Base-by-base conservation (phyloP, 2,329 filamentous ascomycete genomes). In the Ophiostoma populinum region DNA sequence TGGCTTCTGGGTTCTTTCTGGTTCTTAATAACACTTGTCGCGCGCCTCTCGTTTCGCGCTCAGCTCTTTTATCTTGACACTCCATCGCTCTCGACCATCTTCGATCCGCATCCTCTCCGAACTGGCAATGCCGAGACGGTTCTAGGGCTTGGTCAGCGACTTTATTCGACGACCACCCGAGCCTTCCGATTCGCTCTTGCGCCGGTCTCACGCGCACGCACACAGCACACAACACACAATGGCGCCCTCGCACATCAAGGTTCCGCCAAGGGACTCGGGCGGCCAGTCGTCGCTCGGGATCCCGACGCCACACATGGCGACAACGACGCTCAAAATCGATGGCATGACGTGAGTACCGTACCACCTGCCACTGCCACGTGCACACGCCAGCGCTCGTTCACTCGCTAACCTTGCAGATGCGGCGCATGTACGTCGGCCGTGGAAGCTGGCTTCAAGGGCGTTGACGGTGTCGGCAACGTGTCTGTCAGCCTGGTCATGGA, bases 361-460 rank as follows among this genome's bases (percentile, higher is more conserved):
- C n/a, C n/a, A n/a, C n/a, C 18, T 19, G 9, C 25, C 15, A 19
- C 17, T 34, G 22, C 37, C 26, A 19, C 33, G 19, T 38, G 25
- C 7, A 11, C 37, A 7, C 35, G 31, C 25, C 13, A 24, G n/a
- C 25, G 41, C 53, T 60, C n/a, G n/a, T n/a, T n/a, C n/a, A n/a
- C n/a, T n/a, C n/a, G 42, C 20, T 24, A 31, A 26, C 67, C 62
- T 65, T 20, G n/a, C 19, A 73, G 68, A 44, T 98, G 90, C 59
- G 86, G 87, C 51, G 79, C 87, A 46, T 98, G 90, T 54, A 94
- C 87, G 19, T 92, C 86, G 29, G 78, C 90, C n/a, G 78, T 98
- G 46, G 87, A 95, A 64, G 72, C 78, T 40, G 90, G 80, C 45
- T 92, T 98, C 59, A 79, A 82, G 49, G 72, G 70, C 45, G 68